Base-by-base conservation (phyloP, 2,329 filamentous ascomycete species). In the Trichoderma atroviride region DNA sequence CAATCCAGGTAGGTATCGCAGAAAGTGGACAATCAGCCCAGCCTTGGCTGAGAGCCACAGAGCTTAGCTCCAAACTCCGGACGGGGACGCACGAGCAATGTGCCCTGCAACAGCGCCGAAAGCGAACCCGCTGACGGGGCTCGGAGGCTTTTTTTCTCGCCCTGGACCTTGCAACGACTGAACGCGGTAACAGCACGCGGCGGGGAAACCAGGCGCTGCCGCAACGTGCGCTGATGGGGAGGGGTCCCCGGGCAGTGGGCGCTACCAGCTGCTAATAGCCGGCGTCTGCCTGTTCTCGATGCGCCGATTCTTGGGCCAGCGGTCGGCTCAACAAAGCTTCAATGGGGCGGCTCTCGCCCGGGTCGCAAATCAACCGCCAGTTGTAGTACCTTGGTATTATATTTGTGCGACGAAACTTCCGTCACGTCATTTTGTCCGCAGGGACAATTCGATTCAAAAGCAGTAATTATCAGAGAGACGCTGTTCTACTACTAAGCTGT, bases 191-290 rank as follows among this genome's bases (percentile, higher is more conserved):
- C 14, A 27, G 22, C 22, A 16, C 59, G 37, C 62, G 62, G 62
- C 50, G 16, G 62, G 52, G 33, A 68, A 29, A 16, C 11, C 11
- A 33, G 43, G 6, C 40, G 40, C 40, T 43, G 40, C 40, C 40
- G 40, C 27, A 64, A 64, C 60, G 60, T 69, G 67, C 50, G 58
- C 60, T 69, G 40, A 56, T 58, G 68, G 67, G 61, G 68, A 69
- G 22, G 37, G 50, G 60, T 24, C 61, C 47, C 50, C n/a, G 50
- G 33, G 13, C 33, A 13, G 47, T n/a, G 50, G 50, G 37, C 63
- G 52, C 63, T 58, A 57, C 13, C 63, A 52, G 40, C 50, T 55
- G 31, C 56, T 43, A 53, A 37, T 65, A 67, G 64, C 64, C 64
- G 64, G 53, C 29, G 64, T 50, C 64, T 67, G 64, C 55, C 64